These are phyloP conservation scores for Lachancea cidri DNA, from an alignment of 805 yeast genomes.

Conservation along the genomic window DNA sequence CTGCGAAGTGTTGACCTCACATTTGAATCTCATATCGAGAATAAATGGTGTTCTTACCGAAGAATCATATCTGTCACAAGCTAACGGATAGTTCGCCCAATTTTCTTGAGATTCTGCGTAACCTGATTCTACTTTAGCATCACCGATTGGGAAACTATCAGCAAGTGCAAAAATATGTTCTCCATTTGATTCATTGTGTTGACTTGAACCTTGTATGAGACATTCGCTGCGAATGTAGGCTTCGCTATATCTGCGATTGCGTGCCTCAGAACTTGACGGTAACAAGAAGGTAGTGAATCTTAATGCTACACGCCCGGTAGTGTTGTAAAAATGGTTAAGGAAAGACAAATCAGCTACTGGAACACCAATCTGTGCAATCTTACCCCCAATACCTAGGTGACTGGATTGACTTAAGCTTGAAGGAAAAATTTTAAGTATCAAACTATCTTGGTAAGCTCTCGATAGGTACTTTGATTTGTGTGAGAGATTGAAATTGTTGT, in stretches of 20 bases:
- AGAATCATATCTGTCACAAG: not conserved
- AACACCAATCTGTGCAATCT: conserved; percentile 25
- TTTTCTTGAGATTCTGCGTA: not conserved
- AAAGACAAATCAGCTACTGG: conserved; percentile 18
- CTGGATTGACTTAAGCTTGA: conserved; percentile 14
- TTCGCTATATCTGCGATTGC: not conserved
- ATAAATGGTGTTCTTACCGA: not conserved
- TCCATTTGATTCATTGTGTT: not conserved
- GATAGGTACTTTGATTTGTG: conserved; percentile 16
- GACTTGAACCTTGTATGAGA: not conserved
- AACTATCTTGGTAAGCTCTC: conserved; percentile 18
- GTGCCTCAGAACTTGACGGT: not conserved
- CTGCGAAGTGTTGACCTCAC: not conserved
- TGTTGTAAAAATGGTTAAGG: conserved; percentile 9
- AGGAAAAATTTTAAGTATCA: conserved; percentile 14
- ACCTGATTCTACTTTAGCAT: not conserved
- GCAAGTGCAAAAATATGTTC: not conserved
- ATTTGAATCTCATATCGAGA: not conserved
- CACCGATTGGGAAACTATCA: not conserved
- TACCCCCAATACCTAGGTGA: conserved; percentile 23
- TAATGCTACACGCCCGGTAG: conserved; percentile 7
- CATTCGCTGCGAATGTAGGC: not conserved
- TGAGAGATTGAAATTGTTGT: conserved; percentile 17
- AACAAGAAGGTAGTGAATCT: conserved; percentile 20
- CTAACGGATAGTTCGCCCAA: not conserved